These are phyloP conservation scores for Aspergillus wentii DNA, from an alignment of 495 filamentous ascomycete species.

Conservation along the genomic window DNA sequence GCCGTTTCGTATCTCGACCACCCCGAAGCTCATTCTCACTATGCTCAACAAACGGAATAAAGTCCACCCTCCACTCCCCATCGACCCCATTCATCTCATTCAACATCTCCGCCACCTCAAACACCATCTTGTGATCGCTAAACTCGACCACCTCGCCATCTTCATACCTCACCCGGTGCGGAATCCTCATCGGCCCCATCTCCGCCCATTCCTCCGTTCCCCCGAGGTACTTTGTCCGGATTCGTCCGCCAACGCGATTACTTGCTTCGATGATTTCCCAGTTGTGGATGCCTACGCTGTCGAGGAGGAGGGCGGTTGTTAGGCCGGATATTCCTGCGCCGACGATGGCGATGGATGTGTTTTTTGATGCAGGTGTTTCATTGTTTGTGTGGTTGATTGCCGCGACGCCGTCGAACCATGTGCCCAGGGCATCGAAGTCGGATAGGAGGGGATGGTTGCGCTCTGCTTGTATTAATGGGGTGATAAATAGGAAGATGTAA, in stretches of 20 bases:
- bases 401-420: conserved; percentile 25
- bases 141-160: conserved; percentile 42
- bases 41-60: conserved; percentile 58
- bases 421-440: conserved; percentile 19
- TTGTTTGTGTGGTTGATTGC: conserved; percentile 4
- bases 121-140: conserved; percentile 53
- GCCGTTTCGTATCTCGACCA: conserved; percentile 43
- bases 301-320: conserved; percentile 43
- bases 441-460: conserved; percentile 9
- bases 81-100: conserved; percentile 48
- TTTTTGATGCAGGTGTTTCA: conserved; percentile 8
- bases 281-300: conserved; percentile 46
- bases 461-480: no score
- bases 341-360: conserved; percentile 46
- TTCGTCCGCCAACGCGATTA: conserved; percentile 48
- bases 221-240: conserved; percentile 55
- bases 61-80: conserved; percentile 46
- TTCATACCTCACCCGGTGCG: conserved; percentile 29
- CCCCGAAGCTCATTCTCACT: conserved; percentile 47
- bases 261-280: conserved; percentile 46
- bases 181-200: conserved; percentile 67
- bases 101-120: conserved; percentile 51
- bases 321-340: conserved; percentile 62
- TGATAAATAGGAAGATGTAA: no score
- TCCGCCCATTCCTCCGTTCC: conserved; percentile 57